Evolutionary conservation across 345 rosid genomes (phyloP).

Genomic region (Hibiscus syriacus): DNA sequence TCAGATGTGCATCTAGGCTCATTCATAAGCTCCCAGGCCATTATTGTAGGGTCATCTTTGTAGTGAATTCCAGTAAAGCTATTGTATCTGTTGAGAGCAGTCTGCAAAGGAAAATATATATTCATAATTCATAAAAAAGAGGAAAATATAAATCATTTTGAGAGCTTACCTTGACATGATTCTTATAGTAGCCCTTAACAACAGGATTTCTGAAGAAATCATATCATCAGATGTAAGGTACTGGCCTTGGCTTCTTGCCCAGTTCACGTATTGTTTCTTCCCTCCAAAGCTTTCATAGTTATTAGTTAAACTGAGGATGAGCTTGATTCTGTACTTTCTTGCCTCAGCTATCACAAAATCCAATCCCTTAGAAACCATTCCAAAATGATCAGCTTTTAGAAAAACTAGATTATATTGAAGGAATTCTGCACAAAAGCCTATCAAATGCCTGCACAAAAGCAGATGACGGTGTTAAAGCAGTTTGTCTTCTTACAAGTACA

Average conservation of each 20-base stretch:
- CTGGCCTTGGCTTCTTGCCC: too few relatives aligned
- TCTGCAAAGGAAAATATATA: constrained; percentile 27
- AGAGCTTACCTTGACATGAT: constrained; percentile 13
- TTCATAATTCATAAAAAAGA: neutral
- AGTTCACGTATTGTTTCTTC: too few relatives aligned
- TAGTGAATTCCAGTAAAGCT: constrained; percentile 62
- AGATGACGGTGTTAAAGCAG: neutral
- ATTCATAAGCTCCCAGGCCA: too few relatives aligned
- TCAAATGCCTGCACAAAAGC: constrained; percentile 4
- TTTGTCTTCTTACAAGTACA: constrained; percentile 12
- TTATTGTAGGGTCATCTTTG: constrained; percentile 86
- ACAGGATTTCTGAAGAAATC: constrained; percentile 68
- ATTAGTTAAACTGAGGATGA: neutral
- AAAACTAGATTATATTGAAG: neutral
- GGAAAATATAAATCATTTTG: neutral
- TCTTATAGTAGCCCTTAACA: constrained; percentile 8
- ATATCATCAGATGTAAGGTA: constrained; percentile 22
- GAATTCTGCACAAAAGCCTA: neutral
- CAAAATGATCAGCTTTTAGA: neutral
- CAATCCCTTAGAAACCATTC: constrained; percentile 49
- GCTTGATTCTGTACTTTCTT: constrained; percentile 3
- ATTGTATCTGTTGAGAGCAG: constrained; percentile 64
- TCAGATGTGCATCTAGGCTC: constrained; percentile 92
- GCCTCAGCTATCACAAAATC: constrained; percentile 66
- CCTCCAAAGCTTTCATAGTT: too few relatives aligned